Percentiles rank a stretch among this genome's conserved stretches.
Conservation (phyloP, 805 yeast genomes). For the Barnettozyma populi region DNA sequence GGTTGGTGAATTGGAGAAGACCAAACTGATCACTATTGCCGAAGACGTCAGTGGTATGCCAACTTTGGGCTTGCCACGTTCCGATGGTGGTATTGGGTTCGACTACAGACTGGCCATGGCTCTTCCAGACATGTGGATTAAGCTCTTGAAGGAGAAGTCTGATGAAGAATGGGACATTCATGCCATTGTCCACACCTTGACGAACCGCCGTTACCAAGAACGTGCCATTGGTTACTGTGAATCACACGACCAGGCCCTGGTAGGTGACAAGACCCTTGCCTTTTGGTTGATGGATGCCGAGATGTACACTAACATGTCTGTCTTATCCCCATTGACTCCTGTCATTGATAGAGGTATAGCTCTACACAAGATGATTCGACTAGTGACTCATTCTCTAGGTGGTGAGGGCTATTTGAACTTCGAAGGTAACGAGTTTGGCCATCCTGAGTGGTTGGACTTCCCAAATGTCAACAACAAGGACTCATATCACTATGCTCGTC, state of each 20-base stretch:
- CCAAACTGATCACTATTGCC: slow-evolving; percentile 71
- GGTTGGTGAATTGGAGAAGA: slow-evolving; percentile 37
- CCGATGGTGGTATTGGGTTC: slow-evolving; percentile 83
- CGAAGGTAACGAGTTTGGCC: slow-evolving; percentile 98
- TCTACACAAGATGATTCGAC: slow-evolving; percentile 84
- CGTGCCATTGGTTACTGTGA: slow-evolving; percentile 90
- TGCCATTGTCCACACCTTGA: slow-evolving; percentile 68
- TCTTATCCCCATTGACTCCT: slow-evolving; percentile 64
- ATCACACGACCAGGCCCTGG: slow-evolving; percentile 95
- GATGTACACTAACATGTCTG: slow-evolving; percentile 95
- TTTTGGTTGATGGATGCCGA: slow-evolving; percentile 99
- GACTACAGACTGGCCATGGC: slow-evolving; percentile 96
- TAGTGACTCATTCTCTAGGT: slow-evolving; percentile 84
- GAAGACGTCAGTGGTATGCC: slow-evolving; percentile 99
- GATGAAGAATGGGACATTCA: slow-evolving; percentile 95
- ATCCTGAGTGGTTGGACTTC: slow-evolving; percentile 98
- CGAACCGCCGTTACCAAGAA: slow-evolving; percentile 85
- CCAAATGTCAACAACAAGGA: slow-evolving; percentile 86
- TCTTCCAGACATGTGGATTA: slow-evolving; percentile 98
- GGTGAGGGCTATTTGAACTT: slow-evolving; percentile 96
- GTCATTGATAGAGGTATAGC: slow-evolving; percentile 86
- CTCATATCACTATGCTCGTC: slow-evolving; percentile 88
- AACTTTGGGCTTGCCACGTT: slow-evolving; percentile 73
- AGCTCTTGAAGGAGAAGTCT: slow-evolving; percentile 69
- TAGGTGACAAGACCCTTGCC: slow-evolving; percentile 94